Evolutionary conservation across 306 rosid genomes (phyloP), one percentile per base, ranked within the genome.

Genomic region (Hippophae gyantsensis): DNA sequence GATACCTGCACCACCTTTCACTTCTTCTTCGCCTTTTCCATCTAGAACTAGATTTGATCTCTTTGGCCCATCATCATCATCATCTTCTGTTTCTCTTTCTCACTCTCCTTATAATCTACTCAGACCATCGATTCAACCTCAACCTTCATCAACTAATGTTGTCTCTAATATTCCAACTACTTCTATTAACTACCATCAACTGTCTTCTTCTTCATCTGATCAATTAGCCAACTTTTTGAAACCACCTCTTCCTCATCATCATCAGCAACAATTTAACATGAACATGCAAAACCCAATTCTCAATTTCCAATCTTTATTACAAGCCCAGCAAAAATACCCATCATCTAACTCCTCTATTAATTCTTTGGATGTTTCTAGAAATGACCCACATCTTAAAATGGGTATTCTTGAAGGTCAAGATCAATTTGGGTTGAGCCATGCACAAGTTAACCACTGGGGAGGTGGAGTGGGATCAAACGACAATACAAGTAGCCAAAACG

Each of bases 1-100:
- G 43, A 88, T 93, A 41, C 99, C 99, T 6, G 90, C 95, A 6
- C 97, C 85, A 0, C 97, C 99, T 5, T 93, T 93, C 67, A 54
- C 88, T 3, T 76, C 38, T 3, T 76, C 87, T 3, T 83, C 95
- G 2, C 60, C 81, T 43, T 85, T 87, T 59, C 77, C 87, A 3
- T 18, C 23, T 18, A 71, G 97, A 68, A 74, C 68, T 57, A 76
- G 99, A 9, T 68, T 93, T 6, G 97, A 93, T 63, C 76, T 92
- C 13, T 84, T 87, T 13, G 83, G 83, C 48, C 63, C 89, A 45
- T 11, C 78, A 41, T 54, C 65, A 13, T 1, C 78, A 46, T 67
- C 71, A 25, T 7, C 62, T 8, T 72, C 85, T 41, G 13, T 63
- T 23, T 58, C 48, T 69, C 66, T 83, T 49, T 86, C 81, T 43